These are phyloP conservation scores for Aurinia saxatilis DNA, from an alignment of 345 rosid species.

Conservation along the genomic window DNA sequence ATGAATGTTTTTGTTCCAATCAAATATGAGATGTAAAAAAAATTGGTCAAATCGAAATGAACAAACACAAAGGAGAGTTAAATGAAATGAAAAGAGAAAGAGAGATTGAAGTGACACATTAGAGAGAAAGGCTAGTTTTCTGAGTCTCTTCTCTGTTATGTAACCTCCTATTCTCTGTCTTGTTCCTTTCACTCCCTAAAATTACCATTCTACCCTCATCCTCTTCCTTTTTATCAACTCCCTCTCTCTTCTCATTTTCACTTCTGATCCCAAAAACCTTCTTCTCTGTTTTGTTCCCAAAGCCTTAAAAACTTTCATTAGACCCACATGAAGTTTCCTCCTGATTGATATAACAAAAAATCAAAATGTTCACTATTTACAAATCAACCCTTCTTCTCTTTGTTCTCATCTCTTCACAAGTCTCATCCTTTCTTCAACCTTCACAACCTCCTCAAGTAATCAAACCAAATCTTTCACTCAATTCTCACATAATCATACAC, in stretches of 20 bases:
- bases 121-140: conserved; percentile 15
- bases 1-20: background rate
- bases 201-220: conserved; percentile 11
- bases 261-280: conserved; percentile 21
- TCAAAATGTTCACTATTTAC: conserved; percentile 8
- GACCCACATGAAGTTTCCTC: conserved; percentile 21
- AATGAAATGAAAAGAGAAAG: background rate
- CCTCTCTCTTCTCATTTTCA: conserved; percentile 14
- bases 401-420: conserved; percentile 13
- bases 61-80: conserved; percentile 1
- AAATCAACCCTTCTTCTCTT: background rate
- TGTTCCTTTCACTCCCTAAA: conserved; percentile 46
- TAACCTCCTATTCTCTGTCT: conserved; percentile 40
- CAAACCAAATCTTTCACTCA: background rate
- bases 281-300: conserved; percentile 17
- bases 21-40: background rate
- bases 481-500: background rate
- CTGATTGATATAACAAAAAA: background rate
- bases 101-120: conserved; percentile 26
- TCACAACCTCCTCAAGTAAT: conserved; percentile 25
- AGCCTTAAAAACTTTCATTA: conserved; percentile 4
- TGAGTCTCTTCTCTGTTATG: conserved; percentile 25
- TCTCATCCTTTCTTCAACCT: conserved; percentile 26
- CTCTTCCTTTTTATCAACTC: background rate
- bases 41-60: conserved; percentile 1